Evolutionary conservation across 2,329 filamentous ascomycete species (phyloP), one percentile per base, ranked within the genome.

Genomic region (Arthrobotrys sphaeroides): DNA sequence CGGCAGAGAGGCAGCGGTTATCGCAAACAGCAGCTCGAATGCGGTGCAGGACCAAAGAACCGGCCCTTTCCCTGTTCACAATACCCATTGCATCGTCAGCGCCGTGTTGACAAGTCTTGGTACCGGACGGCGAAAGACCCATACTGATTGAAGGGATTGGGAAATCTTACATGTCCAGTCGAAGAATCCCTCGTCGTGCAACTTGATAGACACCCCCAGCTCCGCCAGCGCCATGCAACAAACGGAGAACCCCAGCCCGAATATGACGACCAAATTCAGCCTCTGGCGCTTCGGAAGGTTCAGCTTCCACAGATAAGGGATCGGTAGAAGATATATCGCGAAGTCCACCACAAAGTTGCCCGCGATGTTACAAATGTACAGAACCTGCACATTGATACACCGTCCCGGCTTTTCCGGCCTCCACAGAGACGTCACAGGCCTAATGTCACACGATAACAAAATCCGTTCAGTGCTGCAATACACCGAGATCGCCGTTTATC

Each of bases 221-320:
- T 66, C 61, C 33, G 22, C 47, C 22, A 66, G 12, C 2, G 61
- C 61, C 5, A 66, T 24, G 10, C 61, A 66, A n/a, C 67, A 72
- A 20, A 62, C 53, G 1, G 60, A 65, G 16, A 66, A 66, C 6
- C 68, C 68, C 6, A 73, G 59, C 7, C 59, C 57, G 33, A 73
- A 73, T 57, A 73, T 65, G 5, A 73, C 24, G 7, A 73, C 47
- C n/a, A 73, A 40, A n/a, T 73, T 51, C 16, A 73, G 16, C 16
- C 38, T 33, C 47, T 73, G 60, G 13, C 68, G 24, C 22, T 43
- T 53, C 3, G 68, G 68, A n/a, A 65, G 16, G 12, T 60, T 66
- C 6, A 73, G 40, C 31, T 59, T 55, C 68, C 68, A 73, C 13
- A 73, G 49, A 47, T 65, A 61, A n/a, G 55, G 62, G 26, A 73